Base-by-base conservation (phyloP, 1,139 yeast genomes). In the Kodamaea arcana region DNA sequence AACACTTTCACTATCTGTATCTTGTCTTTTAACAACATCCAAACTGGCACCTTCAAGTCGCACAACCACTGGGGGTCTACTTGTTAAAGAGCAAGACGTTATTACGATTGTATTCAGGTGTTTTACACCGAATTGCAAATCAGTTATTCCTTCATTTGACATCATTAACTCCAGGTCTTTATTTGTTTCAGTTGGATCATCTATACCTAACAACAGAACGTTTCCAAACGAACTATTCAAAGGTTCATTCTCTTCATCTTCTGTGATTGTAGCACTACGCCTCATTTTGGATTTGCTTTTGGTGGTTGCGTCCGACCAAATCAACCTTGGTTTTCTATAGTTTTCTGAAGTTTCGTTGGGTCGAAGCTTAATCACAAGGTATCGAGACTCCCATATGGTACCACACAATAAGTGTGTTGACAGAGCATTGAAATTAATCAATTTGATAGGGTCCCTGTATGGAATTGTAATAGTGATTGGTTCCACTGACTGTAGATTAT, bases 101-200 rank as follows among this genome's bases (percentile, higher is more conserved):
- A 67, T 44, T 5, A 69, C 47, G 4, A 69, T 44, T 11, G 69
- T 59, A 42, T 67, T 67, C 25, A 69, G 54, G 32, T 40, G 44
- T 11, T 57, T 50, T 7, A 53, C 48, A 1, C 73, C 73, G 55
- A 88, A 83, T 39, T 75, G 75, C n/a, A 85, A 64, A 43, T 82
- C 86, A 0, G 97, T 90, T 30, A 88, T 83, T 1, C 97, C 97
- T 52, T 90, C 97, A 43, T 83, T 78, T 40, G 85, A 92, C 52
- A 83, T 63, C 67, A 65, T 65, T 28, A 61, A 47, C 24, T 47
- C 48, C 24, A 37, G 38, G 24, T 67, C 70, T 28, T 35, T 35
- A 14, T 34, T 30, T 37, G 54, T 54, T 16, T 57, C 64, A 1
- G 41, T 39, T 12, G 32, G 32, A 5, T 49, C 55, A 3, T 48